Base-by-base conservation (phyloP, 2,329 filamentous ascomycete species). In the Nemania abortiva region DNA sequence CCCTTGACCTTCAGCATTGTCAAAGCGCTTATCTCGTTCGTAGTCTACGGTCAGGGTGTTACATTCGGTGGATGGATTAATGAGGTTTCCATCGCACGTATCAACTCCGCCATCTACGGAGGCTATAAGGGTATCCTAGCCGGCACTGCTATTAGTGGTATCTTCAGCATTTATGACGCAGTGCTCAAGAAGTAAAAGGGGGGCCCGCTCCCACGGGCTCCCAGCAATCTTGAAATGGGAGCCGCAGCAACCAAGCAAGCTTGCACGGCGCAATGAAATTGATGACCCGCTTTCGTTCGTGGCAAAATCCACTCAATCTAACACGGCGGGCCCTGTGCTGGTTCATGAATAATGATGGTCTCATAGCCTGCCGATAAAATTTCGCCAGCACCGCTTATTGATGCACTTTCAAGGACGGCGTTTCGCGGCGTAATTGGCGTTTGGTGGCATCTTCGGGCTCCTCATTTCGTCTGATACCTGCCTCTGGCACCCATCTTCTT, bases 1-100 rank as follows among this genome's bases (percentile, higher is more conserved):
- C 95, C 95, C 3, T 83, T 98, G 77, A 92, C 91, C 24, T 99
- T 97, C 83, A 97, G 95, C 83, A 90, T 98, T 66, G 89, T 89
- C 75, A 97, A 97, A 84, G 95, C 92, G 0, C 79, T 98, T 63
- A 81, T 95, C 68, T 90, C 92, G 7, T 97, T 92, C 80, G 86
- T 95, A 39, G 90, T 97, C 20, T 97, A 95, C 78, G 88, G 86
- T 10, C 89, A 91, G 78, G 88, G 88, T 39, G 86, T 87, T 59
- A 88, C 86, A 56, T 87, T 91, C 65, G 84, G 87, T 56, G 91
- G 91, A 37, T 83, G 90, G 62, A 84, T 93, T 66, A 85, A 88
- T 66, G 83, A 85, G 31, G 81, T 83, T 18, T 88, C 89, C 6
- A 89, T 93, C 57, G 82, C 82, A 62, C 85, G 87, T 64, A 89